A percentile compares a stretch with the other conserved stretches of the same genome.
These are phyloP conservation scores for Aspergillus hancockii DNA, from an alignment of 495 filamentous ascomycete genomes.

Conservation along the genomic window DNA sequence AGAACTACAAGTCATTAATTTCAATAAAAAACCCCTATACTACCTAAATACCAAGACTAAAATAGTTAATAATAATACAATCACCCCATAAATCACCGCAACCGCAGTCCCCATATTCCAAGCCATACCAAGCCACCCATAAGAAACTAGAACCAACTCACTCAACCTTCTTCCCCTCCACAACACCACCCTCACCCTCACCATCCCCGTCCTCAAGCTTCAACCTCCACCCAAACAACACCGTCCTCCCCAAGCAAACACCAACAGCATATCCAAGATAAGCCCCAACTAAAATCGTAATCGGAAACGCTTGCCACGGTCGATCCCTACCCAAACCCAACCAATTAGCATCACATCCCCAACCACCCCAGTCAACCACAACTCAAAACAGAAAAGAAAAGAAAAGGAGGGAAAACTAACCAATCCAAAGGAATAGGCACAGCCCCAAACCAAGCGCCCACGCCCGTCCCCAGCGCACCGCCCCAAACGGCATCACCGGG, in stretches of 20 bases:
- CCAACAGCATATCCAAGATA: slow-evolving; percentile 69
- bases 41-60: neutral
- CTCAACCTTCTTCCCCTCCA: slow-evolving; percentile 30
- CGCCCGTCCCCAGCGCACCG: slow-evolving; percentile 44
- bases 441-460: slow-evolving; percentile 66
- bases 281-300: slow-evolving; percentile 77
- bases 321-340: slow-evolving; percentile 57
- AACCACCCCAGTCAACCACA: neutral
- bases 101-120: neutral
- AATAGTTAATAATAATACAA: neutral
- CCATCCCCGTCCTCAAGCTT: slow-evolving; percentile 47
- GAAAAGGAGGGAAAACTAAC: slow-evolving; percentile 46
- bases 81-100: neutral
- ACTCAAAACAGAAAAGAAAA: slow-evolving; percentile 11
- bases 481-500: slow-evolving; percentile 45
- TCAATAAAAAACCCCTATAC: too few relatives aligned
- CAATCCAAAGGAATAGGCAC: slow-evolving; percentile 96
- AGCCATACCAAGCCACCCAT: neutral
- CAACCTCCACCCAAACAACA: slow-evolving; percentile 63
- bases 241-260: slow-evolving; percentile 57
- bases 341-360: slow-evolving; percentile 12
- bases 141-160: neutral
- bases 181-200: neutral
- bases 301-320: slow-evolving; percentile 97
- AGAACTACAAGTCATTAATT: too few relatives aligned